These are phyloP conservation scores for Plantago rigida DNA, from an alignment of 305 asterid genomes.

Conservation along the genomic window DNA sequence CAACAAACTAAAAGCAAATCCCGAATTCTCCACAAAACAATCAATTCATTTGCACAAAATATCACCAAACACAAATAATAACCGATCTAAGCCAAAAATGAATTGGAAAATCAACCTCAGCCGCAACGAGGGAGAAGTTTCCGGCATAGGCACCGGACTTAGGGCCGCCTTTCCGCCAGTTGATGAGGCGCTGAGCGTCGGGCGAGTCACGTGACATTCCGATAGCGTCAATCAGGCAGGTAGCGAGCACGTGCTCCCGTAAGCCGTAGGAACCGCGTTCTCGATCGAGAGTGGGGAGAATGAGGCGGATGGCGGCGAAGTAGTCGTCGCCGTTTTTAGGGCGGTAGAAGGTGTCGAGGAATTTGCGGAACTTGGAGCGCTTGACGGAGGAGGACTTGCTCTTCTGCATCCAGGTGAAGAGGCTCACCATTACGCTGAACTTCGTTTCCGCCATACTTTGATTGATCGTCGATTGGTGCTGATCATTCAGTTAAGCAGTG, in stretches of 20 bases:
- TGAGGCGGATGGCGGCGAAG: conserved; percentile 73
- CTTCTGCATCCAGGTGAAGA: conserved; percentile 76
- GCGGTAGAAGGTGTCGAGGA: conserved; percentile 73
- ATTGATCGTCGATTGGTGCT: neutral
- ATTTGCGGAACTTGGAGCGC: conserved; percentile 82
- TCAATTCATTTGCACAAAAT: neutral
- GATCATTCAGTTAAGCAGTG: neutral
- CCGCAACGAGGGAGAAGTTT: conserved; percentile 70
- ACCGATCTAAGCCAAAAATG: neutral
- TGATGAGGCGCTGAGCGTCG: conserved; percentile 71
- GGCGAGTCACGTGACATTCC: conserved; percentile 83
- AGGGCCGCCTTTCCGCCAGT: conserved; percentile 93
- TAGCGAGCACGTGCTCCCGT: conserved; percentile 81
- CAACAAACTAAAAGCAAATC: neutral
- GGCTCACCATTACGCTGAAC: conserved; percentile 70
- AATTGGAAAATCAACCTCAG: conserved; percentile 40
- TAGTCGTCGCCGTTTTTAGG: conserved; percentile 56
- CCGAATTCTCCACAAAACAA: neutral
- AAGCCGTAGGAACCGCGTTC: conserved; percentile 90
- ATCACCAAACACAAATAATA: neutral
- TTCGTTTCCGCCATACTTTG: conserved; percentile 40
- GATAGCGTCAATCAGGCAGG: conserved; percentile 78
- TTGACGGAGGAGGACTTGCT: conserved; percentile 53
- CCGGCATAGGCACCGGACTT: conserved; percentile 72
- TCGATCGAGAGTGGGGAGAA: conserved; percentile 74